Evolutionary conservation across 2,329 filamentous ascomycete species (phyloP).

Genomic region (Coleophoma cylindrospora): DNA sequence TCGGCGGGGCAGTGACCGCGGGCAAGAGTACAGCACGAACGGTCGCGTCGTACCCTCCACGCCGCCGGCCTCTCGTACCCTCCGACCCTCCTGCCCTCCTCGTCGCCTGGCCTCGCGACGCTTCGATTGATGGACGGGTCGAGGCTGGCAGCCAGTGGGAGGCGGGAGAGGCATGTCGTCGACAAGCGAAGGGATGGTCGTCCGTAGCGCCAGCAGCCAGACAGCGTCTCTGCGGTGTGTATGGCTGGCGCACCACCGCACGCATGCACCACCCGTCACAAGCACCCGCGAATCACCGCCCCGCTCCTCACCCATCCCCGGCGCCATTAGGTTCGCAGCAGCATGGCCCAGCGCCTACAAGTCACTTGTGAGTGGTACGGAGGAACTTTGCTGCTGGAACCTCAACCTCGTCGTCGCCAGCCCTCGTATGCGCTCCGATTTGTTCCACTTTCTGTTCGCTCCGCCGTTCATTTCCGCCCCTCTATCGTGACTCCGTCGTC

Average conservation of each 20-base stretch:
- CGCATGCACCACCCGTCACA: constrained; percentile 17
- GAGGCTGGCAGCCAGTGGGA: not conserved
- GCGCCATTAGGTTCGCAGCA: constrained; percentile 1
- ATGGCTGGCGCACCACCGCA: constrained; percentile 7
- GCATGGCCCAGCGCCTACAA: constrained; percentile 19
- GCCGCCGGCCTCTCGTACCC: too few species aligned
- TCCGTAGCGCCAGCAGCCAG: constrained; percentile 4
- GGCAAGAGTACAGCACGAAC: too few species aligned
- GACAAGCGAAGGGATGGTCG: not conserved
- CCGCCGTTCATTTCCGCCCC: not conserved
- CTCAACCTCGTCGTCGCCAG: too few species aligned
- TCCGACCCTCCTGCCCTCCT: too few species aligned
- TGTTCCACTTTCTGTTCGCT: constrained; percentile 13
- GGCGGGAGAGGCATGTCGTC: not conserved
- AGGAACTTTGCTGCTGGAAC: too few species aligned
- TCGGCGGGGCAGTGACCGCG: too few species aligned
- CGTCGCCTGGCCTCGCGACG: not conserved
- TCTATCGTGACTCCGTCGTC: not conserved
- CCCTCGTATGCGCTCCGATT: too few species aligned
- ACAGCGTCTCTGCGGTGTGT: constrained; percentile 7
- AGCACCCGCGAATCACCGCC: constrained; percentile 11
- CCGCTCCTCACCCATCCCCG: not conserved
- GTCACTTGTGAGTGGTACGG: constrained; percentile 18
- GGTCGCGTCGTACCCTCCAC: too few species aligned
- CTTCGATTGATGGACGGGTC: constrained; percentile 6